Conservation (phyloP, 140 eudicot genomes). For the Senecio squalidus region DNA sequence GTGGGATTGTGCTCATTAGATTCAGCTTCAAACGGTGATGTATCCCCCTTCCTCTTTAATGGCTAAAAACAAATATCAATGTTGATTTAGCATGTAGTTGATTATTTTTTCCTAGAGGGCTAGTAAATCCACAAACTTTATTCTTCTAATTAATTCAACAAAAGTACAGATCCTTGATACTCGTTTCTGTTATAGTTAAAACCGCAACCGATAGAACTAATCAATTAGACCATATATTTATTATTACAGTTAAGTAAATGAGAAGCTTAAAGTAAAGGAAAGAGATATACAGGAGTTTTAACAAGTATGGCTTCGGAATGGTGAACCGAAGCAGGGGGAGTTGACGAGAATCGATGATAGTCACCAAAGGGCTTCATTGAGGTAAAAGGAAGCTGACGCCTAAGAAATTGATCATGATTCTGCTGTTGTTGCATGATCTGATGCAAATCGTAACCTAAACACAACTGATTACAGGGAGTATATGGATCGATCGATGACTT, state of each 20-base stretch:
- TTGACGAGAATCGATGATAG: slow-evolving; percentile 40
- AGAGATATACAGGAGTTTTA: slow-evolving; percentile 40
- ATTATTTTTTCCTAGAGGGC: neutral
- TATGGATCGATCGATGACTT: neutral
- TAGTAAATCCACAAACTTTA: neutral
- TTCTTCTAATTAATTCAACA: neutral
- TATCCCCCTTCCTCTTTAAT: slow-evolving; percentile 58
- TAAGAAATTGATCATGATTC: slow-evolving; percentile 28
- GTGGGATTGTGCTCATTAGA: slow-evolving; percentile 34
- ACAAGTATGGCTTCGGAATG: slow-evolving; percentile 49
- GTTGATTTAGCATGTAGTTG: neutral
- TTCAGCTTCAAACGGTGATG: slow-evolving; percentile 43
- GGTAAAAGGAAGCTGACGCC: slow-evolving; percentile 63
- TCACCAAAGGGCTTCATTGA: slow-evolving; percentile 78
- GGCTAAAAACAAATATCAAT: slow-evolving; percentile 18
- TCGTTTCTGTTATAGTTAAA: neutral
- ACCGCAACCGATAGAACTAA: neutral
- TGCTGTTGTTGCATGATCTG: slow-evolving; percentile 43
- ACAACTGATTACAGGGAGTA: neutral
- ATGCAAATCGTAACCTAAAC: neutral
- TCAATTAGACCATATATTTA: neutral
- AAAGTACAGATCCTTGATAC: too few species aligned
- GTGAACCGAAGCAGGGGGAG: slow-evolving; percentile 7
- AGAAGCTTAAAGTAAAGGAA: neutral
- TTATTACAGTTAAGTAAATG: neutral